Base-by-base conservation (phyloP, 139 green algal genomes). In the Marvania coccoides region DNA sequence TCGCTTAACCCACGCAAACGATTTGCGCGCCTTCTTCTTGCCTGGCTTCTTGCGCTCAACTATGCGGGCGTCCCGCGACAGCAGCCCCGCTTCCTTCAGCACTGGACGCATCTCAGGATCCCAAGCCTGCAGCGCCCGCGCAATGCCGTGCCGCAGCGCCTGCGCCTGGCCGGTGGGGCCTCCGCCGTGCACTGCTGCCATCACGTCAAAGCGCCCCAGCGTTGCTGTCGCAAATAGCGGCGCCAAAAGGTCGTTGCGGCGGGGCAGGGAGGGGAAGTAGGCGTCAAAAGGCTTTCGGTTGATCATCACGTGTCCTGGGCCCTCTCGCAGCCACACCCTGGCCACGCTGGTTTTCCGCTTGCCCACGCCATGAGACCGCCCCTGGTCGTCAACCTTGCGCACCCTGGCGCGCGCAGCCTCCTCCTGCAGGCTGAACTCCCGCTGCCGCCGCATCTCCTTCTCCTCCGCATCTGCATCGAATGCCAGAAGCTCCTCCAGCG, bases 11-110 rank as follows among this genome's bases (percentile, higher is more conserved):
- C 73, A 80, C 39, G 70, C 59, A 53, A 80, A 80, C 1, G 57
- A 36, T 60, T 80, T 80, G 23, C 73, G 47, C 8, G 73, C 73
- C 61, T 80, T 80, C 51, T 74, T 71, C 61, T 38, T 60, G 23
- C 89, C 93, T 14, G 92, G 85, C 80, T 98, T 98, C 83, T 98
- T 98, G 5, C 90, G 64, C 75, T 98, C 93, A 51, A 98, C 93
- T 13, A 89, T 71, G 3, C 93, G 78, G 7, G 86, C 42, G 71
- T 98, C 92, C 2, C 85, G 75, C 5, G 76, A 89, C 24, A 98
- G 77, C 48, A 90, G 55, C 0, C 76, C 84, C 13, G 69, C 74
- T 23, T 31, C 29, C 47, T 85, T 86, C 9, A 95, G 72, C 3
- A 47, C 13, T 14, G 77, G 65, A n/a, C 78, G 74, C 23, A 82